Evolutionary conservation across 2,329 filamentous ascomycete genomes (phyloP).

Genomic region (Botrytis cinerea): DNA sequence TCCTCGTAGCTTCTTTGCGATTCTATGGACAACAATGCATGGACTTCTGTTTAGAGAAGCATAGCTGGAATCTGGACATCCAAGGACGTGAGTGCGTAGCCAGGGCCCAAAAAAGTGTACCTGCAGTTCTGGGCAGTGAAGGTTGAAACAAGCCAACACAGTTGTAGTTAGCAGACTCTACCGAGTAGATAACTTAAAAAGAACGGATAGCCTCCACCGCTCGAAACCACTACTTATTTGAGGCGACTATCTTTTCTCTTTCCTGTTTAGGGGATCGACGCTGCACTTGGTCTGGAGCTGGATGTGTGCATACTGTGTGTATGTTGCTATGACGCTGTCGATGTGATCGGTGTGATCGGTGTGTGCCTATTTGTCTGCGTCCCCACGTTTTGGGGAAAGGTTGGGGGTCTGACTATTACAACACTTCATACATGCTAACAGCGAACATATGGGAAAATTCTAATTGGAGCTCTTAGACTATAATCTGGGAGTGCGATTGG

Average conservation of each 20-base stretch:
- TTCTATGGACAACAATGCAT: neutral
- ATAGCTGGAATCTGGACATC: neutral
- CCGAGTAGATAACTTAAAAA: slow-evolving; percentile 8
- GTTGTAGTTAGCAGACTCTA: neutral
- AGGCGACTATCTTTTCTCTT: neutral
- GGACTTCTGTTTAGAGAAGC: neutral
- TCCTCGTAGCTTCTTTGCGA: slow-evolving; percentile 2
- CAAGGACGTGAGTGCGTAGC: slow-evolving; percentile 6
- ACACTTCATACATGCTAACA: neutral
- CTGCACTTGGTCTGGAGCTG: neutral
- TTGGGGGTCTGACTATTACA: neutral
- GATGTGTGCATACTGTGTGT: neutral
- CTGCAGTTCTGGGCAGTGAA: slow-evolving; percentile 4
- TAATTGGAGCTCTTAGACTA: neutral
- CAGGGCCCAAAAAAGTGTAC: neutral
- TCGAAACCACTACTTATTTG: neutral
- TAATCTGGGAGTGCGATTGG: neutral
- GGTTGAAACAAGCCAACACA: neutral
- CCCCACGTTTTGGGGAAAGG: slow-evolving; percentile 1
- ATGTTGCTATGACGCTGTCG: slow-evolving; percentile 11
- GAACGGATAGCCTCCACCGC: neutral
- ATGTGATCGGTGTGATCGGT: slow-evolving; percentile 7
- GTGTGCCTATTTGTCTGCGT: neutral
- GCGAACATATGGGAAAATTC: neutral
- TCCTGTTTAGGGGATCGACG: slow-evolving; percentile 15